Base-by-base conservation (phyloP, 2,329 filamentous ascomycete genomes). In the Sclerotinia glacialis region DNA sequence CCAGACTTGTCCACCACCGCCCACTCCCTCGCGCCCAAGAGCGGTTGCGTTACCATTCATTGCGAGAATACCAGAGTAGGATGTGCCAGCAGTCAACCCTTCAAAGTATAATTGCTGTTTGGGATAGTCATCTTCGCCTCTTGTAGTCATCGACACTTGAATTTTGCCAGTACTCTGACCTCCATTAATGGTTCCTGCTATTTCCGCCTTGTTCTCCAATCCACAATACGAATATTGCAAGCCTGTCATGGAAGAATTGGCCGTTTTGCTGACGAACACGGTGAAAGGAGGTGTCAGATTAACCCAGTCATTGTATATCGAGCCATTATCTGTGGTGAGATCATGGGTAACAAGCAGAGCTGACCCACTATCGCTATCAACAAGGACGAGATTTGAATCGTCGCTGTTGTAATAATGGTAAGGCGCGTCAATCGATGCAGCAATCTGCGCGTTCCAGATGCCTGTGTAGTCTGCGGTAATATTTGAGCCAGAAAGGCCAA, bases 81-180 rank as follows among this genome's bases (percentile, higher is more conserved):
- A 81, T 5, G 89, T 88, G 71, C 86, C 91, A 5, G 83, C 79
- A 68, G 92, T 91, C 50, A 99, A 83, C 0, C 88, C 86, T 47
- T 84, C 86, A 58, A 97, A 83, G 72, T 94, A 92, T 76, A 99
- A 97, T 74, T 97, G 92, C 76, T 96, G 89, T 76, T 93, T 93
- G 0, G 91, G 91, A 68, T 88, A 81, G 61, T 85, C 85, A 4
- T 86, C 86, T 1, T 83, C 79, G 4, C 86, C 91, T 42, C 87
- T 84, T 37, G 82, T 87, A 2, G 88, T 93, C 82, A 96, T 90
- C 49, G 85, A 82, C 54, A 85, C 86, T 18, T 79, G 80, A 40
- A 87, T 79, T 66, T 75, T 77, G 67, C 76, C 82, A 59, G 81
- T 77, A 68, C 77, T 80, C 40, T 78, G 76, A 61, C 64, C 55